Conservation (phyloP, 2,329 filamentous ascomycete genomes). For the Fusarium kyushuense region DNA sequence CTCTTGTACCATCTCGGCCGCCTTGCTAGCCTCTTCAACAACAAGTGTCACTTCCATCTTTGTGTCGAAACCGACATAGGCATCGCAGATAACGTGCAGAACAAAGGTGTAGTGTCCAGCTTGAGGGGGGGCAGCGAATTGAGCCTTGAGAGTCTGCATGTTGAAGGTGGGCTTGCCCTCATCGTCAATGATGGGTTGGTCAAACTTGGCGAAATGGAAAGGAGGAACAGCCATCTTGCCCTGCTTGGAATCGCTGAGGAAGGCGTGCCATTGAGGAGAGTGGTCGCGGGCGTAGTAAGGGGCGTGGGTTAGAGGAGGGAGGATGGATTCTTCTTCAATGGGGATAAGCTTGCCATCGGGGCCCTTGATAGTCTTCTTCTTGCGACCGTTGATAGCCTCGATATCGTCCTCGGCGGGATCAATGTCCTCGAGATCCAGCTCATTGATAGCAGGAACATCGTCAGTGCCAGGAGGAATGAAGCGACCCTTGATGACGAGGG, state of each 20-base stretch:
- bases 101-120: constrained; percentile 94
- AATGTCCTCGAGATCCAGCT: constrained; percentile 86
- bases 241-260: constrained; percentile 93
- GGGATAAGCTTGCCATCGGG: constrained; percentile 67
- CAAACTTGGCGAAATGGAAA: constrained; percentile 93
- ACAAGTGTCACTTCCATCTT: constrained; percentile 90
- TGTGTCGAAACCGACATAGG: constrained; percentile 93
- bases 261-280: constrained; percentile 91
- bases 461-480: constrained; percentile 88
- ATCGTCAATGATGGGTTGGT: constrained; percentile 85
- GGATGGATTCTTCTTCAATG: constrained; percentile 72
- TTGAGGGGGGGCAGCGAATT: constrained; percentile 94
- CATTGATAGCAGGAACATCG: constrained; percentile 78
- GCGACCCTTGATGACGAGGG: constrained; percentile 93
- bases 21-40: constrained; percentile 90
- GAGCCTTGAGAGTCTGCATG: constrained; percentile 95
- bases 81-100: constrained; percentile 93
- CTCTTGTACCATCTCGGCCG: constrained; percentile 81
- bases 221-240: constrained; percentile 97
- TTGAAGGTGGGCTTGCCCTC: constrained; percentile 90
- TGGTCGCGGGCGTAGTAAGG: constrained; percentile 92
- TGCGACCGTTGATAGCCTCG: constrained; percentile 83
- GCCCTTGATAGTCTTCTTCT: constrained; percentile 74
- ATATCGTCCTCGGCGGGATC: constrained; percentile 94
- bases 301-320: constrained; percentile 88